Base-by-base conservation (phyloP, 108 stramenopile genomes). In the Cyclotella cryptica region DNA sequence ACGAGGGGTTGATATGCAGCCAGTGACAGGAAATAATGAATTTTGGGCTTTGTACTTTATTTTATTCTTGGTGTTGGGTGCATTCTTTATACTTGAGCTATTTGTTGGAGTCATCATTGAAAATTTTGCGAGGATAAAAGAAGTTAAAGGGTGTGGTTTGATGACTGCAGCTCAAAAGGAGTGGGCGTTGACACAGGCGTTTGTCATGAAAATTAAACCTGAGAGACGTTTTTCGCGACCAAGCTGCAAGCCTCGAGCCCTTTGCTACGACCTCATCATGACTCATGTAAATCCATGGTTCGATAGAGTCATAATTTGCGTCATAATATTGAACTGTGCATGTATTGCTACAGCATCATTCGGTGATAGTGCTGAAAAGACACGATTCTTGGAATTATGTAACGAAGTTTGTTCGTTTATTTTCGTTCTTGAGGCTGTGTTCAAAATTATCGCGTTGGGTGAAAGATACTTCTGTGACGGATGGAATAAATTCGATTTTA, bases 101-200 rank as follows among this genome's bases (percentile, higher is more conserved):
- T 91, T 93, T 78, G 89, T 92, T 14, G 92, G 90, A 10, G 87
- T 90, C 13, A 85, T 90, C 63, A 84, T 91, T 60, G 86, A 91
- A 63, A 84, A 87, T 67, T 93, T 91, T 83, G 74, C 86, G 19
- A 53, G 52, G 60, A 63, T 90, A 61, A 87, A 77, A 22, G 83
- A 77, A 19, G 49, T 49, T 13, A 82, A 73, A 45, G 78, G 74
- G 15, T 46, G 60, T 18, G 78, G 65, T n/a, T 41, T 86, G 9
- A 83, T 88, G 84, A 89, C 88, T 14, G 79, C 83, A 44, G 75
- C 73, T 57, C 88, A 92, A 69, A 57, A 82, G 60, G 60, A 78
- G 47, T 89, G 87, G 88, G 87, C 82, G 39, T 69, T 67, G 30
- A 88, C 88, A 12, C 86, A 92, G 75, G 52, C 78, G 49, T 85